Base-by-base conservation (phyloP, 2,329 filamentous ascomycete species). In the Cladosporium phlei region DNA sequence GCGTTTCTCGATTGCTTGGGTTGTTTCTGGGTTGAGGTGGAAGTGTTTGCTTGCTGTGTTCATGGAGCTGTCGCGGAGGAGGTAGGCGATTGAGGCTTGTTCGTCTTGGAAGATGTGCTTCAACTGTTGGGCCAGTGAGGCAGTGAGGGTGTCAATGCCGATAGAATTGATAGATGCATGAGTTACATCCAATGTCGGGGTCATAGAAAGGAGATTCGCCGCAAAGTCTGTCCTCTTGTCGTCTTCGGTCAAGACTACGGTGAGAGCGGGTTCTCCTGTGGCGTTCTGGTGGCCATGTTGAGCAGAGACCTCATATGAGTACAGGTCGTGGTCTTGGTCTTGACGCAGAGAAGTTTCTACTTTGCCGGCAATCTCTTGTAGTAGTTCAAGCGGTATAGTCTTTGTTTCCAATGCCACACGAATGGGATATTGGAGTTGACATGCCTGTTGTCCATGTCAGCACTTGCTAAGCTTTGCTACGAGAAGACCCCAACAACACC, bases 321-420 rank as follows among this genome's bases (percentile, higher is more conserved):
- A 88, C 1, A 85, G 82, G 0, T 87, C 83, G 62, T 94, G 91
- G 57, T 91, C 86, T 59, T 91, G 90, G 50, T 89, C 77, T 58
- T 88, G 85, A 66, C 96, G 89, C 47, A 97, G 78, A 9, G 85
- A 83, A 66, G 88, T 82, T 61, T 97, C 89, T 0, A 88, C 89
- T n/a, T 84, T 77, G 48, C 82, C 84, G 38, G 95, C 69, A 10
- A 96, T 76, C 59, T 83, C 78, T 59, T 85, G 78, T 2, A 82
- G 82, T 59, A 95, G 86, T 32, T 78, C 69, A 1, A 78, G 72
- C 39, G 80, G 76, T 22, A 94, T 68, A 10, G 74, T 71, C 27
- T 82, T 77, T 21, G 87, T 81, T 57, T 88, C 79, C 53, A 97
- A 75, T 21, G 83, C 80, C 55, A 97, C 86, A 52, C 84, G 82